These are phyloP conservation scores for Penicillium salamii DNA, from an alignment of 495 filamentous ascomycete genomes.

Conservation along the genomic window DNA sequence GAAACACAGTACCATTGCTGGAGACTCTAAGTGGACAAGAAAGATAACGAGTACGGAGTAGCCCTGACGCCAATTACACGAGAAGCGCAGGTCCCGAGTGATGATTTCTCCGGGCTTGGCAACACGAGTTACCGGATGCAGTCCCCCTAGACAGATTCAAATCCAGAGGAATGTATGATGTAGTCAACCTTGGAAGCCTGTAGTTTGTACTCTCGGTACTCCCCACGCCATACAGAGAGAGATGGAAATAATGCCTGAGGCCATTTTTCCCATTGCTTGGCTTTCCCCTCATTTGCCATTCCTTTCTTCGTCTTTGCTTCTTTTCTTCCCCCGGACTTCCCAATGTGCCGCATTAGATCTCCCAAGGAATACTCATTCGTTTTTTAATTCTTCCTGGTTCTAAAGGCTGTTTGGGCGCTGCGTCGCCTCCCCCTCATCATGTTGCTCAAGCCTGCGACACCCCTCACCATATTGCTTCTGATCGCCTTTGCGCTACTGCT, in stretches of 20 bases:
- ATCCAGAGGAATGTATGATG: too few relatives aligned
- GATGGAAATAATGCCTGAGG: constrained; percentile 14
- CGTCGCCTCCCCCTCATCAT: constrained; percentile 31
- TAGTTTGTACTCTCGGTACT: too few relatives aligned
- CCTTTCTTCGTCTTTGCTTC: constrained; percentile 1
- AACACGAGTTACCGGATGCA: not conserved
- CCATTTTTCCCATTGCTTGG: constrained; percentile 2
- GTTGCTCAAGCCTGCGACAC: constrained; percentile 87
- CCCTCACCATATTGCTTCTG: constrained; percentile 80
- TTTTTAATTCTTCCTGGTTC: not conserved
- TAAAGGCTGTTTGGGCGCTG: not conserved
- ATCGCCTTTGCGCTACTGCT: constrained; percentile 81
- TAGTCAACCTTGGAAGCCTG: too few relatives aligned
- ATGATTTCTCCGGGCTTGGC: constrained; percentile 16
- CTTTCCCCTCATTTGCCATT: constrained; percentile 14
- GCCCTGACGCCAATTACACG: not conserved
- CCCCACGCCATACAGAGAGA: too few relatives aligned
- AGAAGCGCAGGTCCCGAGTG: not conserved
- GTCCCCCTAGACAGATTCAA: too few relatives aligned
- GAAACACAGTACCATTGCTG: not conserved
- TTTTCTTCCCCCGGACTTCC: not conserved
- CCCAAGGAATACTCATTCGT: not conserved
- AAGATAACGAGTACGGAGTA: not conserved
- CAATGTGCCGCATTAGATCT: constrained; percentile 6
- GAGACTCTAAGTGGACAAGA: not conserved